Evolutionary conservation across 805 yeast genomes (phyloP).

Genomic region (Dipodascus geniculatus): DNA sequence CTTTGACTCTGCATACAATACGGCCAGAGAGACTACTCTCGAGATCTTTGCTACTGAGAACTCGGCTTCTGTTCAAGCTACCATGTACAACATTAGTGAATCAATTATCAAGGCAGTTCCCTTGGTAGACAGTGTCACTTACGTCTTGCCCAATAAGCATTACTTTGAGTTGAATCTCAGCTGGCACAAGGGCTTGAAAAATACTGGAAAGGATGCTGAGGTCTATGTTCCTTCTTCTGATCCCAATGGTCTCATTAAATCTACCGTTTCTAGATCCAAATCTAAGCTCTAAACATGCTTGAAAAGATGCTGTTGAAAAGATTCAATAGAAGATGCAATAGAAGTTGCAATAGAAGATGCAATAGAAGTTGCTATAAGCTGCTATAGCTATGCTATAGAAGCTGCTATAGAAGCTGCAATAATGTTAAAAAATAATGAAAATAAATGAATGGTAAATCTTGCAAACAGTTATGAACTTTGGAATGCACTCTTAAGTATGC

Average conservation of each 20-base stretch:
- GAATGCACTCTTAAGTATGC: neutral
- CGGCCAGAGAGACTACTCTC: slow-evolving; percentile 58
- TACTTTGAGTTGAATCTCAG: slow-evolving; percentile 68
- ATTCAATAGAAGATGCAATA: too few species aligned
- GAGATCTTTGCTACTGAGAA: slow-evolving; percentile 73
- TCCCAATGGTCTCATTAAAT: slow-evolving; percentile 86
- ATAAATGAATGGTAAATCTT: too few species aligned
- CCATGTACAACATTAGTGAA: slow-evolving; percentile 86
- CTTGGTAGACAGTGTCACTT: slow-evolving; percentile 52
- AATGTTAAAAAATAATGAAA: too few species aligned
- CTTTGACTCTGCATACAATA: slow-evolving; percentile 53
- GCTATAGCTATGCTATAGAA: too few species aligned
- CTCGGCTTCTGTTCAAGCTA: slow-evolving; percentile 92
- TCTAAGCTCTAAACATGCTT: slow-evolving; percentile 36
- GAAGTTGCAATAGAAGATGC: too few species aligned
- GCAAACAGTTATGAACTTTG: too few species aligned
- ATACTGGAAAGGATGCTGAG: slow-evolving; percentile 51
- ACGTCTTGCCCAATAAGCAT: slow-evolving; percentile 84
- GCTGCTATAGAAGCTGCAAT: too few species aligned
- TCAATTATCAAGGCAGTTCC: slow-evolving; percentile 51
- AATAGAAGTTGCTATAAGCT: too few species aligned
- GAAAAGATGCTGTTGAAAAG: too few species aligned
- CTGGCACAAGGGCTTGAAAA: slow-evolving; percentile 71
- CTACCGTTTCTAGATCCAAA: slow-evolving; percentile 66
- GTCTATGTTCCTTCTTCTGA: slow-evolving; percentile 79